Evolutionary conservation across 306 rosid genomes (phyloP).

Genomic region (Dryas drummondii): DNA sequence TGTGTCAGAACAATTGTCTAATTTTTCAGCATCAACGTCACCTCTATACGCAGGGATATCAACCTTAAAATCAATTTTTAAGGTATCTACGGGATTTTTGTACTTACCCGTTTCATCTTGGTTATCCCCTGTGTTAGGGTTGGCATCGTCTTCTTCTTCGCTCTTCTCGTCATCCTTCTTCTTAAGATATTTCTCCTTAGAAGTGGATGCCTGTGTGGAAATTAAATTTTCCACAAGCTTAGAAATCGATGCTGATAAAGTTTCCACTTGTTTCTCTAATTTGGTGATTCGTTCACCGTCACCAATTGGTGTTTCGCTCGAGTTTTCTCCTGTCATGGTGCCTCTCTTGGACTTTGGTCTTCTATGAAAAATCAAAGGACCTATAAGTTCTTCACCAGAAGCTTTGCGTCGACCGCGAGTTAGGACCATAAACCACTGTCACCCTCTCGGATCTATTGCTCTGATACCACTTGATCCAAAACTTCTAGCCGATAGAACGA

Average conservation of each 20-base stretch:
- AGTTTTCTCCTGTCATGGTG: neutral
- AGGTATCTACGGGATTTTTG: neutral
- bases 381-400: neutral
- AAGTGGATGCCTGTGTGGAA: no score
- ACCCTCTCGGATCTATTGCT: neutral
- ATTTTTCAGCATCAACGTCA: neutral
- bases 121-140: neutral
- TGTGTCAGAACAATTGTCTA: neutral
- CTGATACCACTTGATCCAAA: constrained; percentile 4
- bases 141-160: neutral
- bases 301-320: neutral
- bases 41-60: neutral
- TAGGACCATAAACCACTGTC: neutral
- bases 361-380: neutral
- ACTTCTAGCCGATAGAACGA: neutral
- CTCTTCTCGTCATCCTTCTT: no score
- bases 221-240: no score
- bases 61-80: constrained; percentile 3
- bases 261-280: neutral
- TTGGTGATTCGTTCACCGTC: no score
- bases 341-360: neutral
- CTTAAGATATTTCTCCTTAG: no score
- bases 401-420: neutral
- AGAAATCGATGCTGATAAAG: no score
- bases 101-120: no score